A percentile compares a stretch with the other conserved stretches of the same genome.
These are phyloP conservation scores for Raphanus hybrid DNA, from an alignment of 441 rosid genomes.

Conservation along the genomic window DNA sequence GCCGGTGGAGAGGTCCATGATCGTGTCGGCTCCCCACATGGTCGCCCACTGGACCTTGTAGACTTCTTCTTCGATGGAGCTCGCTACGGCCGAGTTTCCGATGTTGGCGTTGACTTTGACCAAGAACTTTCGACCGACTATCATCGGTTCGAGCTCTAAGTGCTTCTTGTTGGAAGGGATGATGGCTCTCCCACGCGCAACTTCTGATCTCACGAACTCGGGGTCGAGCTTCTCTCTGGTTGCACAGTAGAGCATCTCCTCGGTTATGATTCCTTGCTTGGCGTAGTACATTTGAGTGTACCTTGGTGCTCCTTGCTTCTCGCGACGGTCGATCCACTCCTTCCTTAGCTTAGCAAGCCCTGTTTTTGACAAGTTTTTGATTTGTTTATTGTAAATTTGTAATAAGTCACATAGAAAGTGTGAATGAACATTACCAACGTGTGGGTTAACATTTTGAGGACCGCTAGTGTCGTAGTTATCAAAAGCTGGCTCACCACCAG, in stretches of 20 bases:
- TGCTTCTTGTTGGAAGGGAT: constrained; percentile 98
- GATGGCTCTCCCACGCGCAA: constrained; percentile 97
- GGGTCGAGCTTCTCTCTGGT: constrained; percentile 94
- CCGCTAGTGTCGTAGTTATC: constrained; percentile 96
- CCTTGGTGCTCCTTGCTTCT: constrained; percentile 78
- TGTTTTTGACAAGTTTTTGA: constrained; percentile 37
- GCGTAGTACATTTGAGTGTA: constrained; percentile 99
- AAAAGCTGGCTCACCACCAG: constrained; percentile 83
- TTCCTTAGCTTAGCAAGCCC: constrained; percentile 91
- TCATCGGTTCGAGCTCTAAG: constrained; percentile 92
- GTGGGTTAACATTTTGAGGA: constrained; percentile 82
- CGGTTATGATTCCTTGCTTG: constrained; percentile 91
- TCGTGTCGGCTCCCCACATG: constrained; percentile 99
- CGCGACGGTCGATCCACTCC: constrained; percentile 85
- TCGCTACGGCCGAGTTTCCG: constrained; percentile 94
- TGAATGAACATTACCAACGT: constrained; percentile 49
- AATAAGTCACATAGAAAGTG: not conserved
- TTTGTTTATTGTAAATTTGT: not conserved
- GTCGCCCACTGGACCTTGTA: constrained; percentile 99
- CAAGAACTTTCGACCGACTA: constrained; percentile 90
- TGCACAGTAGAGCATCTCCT: constrained; percentile 93
- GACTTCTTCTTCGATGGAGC: constrained; percentile 98
- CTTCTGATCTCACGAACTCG: constrained; percentile 94
- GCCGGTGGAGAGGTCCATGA: constrained; percentile 98
- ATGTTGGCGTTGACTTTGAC: constrained; percentile 98